Evolutionary conservation across 148 eudicot genomes (phyloP).

Genomic region (Chenopodium suecicum): DNA sequence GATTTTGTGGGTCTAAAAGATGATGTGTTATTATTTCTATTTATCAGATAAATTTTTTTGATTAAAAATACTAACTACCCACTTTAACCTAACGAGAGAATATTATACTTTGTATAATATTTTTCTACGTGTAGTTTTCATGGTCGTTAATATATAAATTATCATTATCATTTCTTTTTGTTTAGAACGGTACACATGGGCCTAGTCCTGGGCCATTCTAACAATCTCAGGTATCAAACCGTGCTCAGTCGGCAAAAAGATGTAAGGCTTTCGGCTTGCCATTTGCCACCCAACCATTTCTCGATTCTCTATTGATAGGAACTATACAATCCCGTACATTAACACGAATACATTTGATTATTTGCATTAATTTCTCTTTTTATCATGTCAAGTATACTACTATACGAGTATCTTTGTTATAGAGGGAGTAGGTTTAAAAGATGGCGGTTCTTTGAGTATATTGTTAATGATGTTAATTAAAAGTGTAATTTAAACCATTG

Average conservation of each 20-base stretch:
- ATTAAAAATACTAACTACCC: slow-evolving; percentile 19
- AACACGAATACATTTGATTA: too few species aligned
- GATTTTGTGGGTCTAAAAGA: slow-evolving; percentile 12
- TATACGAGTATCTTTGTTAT: neutral
- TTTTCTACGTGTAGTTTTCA: slow-evolving; percentile 7
- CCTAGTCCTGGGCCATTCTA: too few species aligned
- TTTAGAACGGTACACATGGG: too few species aligned
- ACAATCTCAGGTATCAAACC: too few species aligned
- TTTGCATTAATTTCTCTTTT: too few species aligned
- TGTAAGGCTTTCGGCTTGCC: too few species aligned
- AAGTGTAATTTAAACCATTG: neutral
- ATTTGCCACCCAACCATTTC: too few species aligned
- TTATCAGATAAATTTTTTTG: neutral
- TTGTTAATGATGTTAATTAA: neutral
- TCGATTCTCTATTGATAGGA: too few species aligned
- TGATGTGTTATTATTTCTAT: slow-evolving; percentile 12
- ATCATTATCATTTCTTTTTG: too few species aligned
- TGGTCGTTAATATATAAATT: neutral
- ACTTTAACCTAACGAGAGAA: neutral
- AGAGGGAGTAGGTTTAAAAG: neutral
- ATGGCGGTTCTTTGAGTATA: neutral
- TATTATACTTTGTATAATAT: neutral
- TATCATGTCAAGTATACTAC: too few species aligned
- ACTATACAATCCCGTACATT: too few species aligned
- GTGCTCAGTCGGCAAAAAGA: too few species aligned